Evolutionary conservation across 306 rosid species (phyloP), one percentile per base, ranked within the genome.

Genomic region (Psophocarpus tetragonolobus): DNA sequence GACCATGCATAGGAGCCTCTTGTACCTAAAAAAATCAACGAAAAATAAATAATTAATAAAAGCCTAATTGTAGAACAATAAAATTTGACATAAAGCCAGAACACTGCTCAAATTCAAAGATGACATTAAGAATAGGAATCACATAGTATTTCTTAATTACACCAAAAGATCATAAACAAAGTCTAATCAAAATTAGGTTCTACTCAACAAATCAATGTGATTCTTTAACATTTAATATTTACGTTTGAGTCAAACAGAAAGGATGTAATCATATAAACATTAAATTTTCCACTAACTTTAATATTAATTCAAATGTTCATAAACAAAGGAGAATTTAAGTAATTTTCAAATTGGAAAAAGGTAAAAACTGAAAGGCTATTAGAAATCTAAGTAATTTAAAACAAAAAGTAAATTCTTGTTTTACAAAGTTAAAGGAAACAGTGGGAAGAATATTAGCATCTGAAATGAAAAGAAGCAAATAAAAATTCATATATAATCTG

Each of bases 1-100:
- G 70, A 96, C 89, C 42, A 91, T 87, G 97, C 97, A 87, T 82
- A 96, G 90, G 77, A 91, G 98, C 94, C 85, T 96, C 99, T 96
- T 96, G 94, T 92, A 96, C 92, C 99, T 96, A 86, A 80, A 74
- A 74, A 81, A 47, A 32, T 47, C 75, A 74, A 80, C 6, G 10
- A 58, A 50, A 71, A 58, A 71, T 1, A 67, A 11, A 79, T 33
- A 60, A 75, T 65, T 33, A 68, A 72, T 56, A 38, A 71, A 57
- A 13, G 57, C 39, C 56, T 13, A 33, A 71, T 62, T 54, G 21
- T 63, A 33, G 14, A 45, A 82, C 62, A 51, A 58, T 30, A 69
- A 36, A 71, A 74, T 35, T 54, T 74, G 48, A 63, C 21, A 21
- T 7, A 23, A 27, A 57, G 44, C 68, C 66, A 75, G 69, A 76